These are phyloP conservation scores for Hyphodiscus sp. DNA, from an alignment of 2,329 filamentous ascomycete species.

Conservation along the genomic window DNA sequence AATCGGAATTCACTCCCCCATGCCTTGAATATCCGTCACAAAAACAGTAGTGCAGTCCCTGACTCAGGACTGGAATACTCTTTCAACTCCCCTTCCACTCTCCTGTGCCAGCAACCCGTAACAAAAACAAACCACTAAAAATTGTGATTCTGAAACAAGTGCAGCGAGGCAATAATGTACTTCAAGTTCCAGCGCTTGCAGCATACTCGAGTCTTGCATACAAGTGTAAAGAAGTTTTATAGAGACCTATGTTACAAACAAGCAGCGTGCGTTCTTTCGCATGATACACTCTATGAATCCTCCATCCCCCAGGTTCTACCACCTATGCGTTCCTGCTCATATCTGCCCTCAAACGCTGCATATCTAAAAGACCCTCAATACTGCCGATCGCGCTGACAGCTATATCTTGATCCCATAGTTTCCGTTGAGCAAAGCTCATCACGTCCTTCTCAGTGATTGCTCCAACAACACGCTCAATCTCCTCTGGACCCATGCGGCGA, in stretches of 20 bases:
- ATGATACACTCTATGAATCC: slow-evolving; percentile 30
- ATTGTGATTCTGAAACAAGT: too few relatives aligned
- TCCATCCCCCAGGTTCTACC: slow-evolving; percentile 11
- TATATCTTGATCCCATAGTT: slow-evolving; percentile 96
- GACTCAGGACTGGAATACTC: too few relatives aligned
- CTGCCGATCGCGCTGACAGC: slow-evolving; percentile 88
- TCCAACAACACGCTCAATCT: slow-evolving; percentile 90
- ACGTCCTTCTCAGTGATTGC: slow-evolving; percentile 91
- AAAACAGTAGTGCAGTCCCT: too few relatives aligned
- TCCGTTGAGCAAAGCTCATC: slow-evolving; percentile 91
- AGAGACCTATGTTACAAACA: slow-evolving; percentile 29
- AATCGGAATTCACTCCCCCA: too few relatives aligned
- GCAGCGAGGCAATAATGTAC: too few relatives aligned
- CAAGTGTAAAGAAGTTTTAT: slow-evolving; percentile 15
- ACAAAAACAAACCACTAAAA: too few relatives aligned
- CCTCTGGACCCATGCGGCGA: slow-evolving; percentile 80
- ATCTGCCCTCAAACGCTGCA: slow-evolving; percentile 65
- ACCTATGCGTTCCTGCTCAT: slow-evolving; percentile 67
- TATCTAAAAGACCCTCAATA: slow-evolving; percentile 78
- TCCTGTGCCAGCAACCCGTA: too few relatives aligned
- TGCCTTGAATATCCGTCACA: too few relatives aligned
- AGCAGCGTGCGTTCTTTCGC: slow-evolving; percentile 21
- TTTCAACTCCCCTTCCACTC: too few relatives aligned
- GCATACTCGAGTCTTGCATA: too few relatives aligned
- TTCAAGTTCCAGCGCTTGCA: too few relatives aligned